A percentile compares a stretch with the other conserved stretches of the same genome.
Evolutionary conservation across 78 protist genomes (phyloP).

Genomic region (Speleostelium caveatum): DNA sequence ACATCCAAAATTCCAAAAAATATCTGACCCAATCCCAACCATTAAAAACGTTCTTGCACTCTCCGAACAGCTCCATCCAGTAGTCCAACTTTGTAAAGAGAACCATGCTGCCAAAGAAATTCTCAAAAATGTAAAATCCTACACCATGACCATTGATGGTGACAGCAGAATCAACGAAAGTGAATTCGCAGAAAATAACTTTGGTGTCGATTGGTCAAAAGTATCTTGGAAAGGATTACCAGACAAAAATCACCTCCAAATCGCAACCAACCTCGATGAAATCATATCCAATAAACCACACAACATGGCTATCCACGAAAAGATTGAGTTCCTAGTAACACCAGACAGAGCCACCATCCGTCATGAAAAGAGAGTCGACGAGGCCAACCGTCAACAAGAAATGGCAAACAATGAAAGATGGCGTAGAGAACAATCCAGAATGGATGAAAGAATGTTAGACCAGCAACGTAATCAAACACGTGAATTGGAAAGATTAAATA

Average conservation of each 20-base stretch:
- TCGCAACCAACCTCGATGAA: conserved; percentile 14
- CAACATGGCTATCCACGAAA: conserved; percentile 20
- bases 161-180: conserved; percentile 23
- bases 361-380: conserved; percentile 22
- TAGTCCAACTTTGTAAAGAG: conserved; percentile 56
- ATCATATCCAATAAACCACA: conserved; percentile 11
- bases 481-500: conserved; percentile 33
- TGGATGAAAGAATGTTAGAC: conserved; percentile 21
- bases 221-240: conserved; percentile 27
- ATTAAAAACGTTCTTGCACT: conserved; percentile 9
- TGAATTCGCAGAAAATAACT: conserved; percentile 48
- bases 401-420: conserved; percentile 6
- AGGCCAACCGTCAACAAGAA: conserved; percentile 1
- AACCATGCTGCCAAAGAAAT: conserved; percentile 18
- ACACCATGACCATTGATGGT: conserved; percentile 45
- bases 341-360: conserved; percentile 54
- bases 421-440: conserved; percentile 14
- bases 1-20: not conserved
- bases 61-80: conserved; percentile 23
- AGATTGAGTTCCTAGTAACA: conserved; percentile 55
- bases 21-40: conserved; percentile 16
- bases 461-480: conserved; percentile 11
- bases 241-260: conserved; percentile 33
- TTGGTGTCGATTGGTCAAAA: conserved; percentile 77
- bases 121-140: conserved; percentile 10